Evolutionary conservation across 768 basidiomycete genomes (phyloP).

Genomic region (Kwoniella botswanensis): DNA sequence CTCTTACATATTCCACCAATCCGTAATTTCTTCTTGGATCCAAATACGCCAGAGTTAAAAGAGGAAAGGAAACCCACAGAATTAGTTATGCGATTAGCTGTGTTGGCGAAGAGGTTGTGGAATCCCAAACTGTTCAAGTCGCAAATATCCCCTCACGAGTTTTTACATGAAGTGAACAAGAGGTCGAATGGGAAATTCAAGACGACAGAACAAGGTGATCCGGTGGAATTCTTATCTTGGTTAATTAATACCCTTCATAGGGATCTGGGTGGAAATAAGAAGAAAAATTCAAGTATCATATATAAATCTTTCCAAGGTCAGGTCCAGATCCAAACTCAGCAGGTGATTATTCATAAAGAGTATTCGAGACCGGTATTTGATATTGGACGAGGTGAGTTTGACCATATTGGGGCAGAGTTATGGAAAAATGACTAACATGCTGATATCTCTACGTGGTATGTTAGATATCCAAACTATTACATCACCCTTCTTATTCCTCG

Average conservation of each 20-base stretch:
- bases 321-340: constrained; percentile 88
- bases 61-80: constrained; percentile 64
- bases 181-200: constrained; percentile 89
- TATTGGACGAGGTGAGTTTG: constrained; percentile 78
- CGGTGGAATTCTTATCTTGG: constrained; percentile 95
- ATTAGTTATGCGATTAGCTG: constrained; percentile 82
- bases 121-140: constrained; percentile 95
- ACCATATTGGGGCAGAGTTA: not conserved
- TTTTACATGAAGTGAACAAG: constrained; percentile 92
- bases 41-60: constrained; percentile 49
- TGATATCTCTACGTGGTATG: constrained; percentile 1
- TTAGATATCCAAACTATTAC: constrained; percentile 81
- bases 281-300: constrained; percentile 85
- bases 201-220: constrained; percentile 92
- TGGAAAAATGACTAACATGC: not conserved
- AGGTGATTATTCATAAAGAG: constrained; percentile 80
- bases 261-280: constrained; percentile 93
- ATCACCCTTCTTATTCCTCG: constrained; percentile 94
- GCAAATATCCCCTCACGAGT: constrained; percentile 98
- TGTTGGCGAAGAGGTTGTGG: constrained; percentile 91
- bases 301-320: constrained; percentile 95
- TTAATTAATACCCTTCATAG: constrained; percentile 88
- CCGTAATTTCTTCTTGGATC: constrained; percentile 72
- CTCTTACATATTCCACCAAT: constrained; percentile 88
- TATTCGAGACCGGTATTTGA: constrained; percentile 88